Conservation (phyloP, 1,139 yeast genomes). For the Lodderomyces elongisporus region DNA sequence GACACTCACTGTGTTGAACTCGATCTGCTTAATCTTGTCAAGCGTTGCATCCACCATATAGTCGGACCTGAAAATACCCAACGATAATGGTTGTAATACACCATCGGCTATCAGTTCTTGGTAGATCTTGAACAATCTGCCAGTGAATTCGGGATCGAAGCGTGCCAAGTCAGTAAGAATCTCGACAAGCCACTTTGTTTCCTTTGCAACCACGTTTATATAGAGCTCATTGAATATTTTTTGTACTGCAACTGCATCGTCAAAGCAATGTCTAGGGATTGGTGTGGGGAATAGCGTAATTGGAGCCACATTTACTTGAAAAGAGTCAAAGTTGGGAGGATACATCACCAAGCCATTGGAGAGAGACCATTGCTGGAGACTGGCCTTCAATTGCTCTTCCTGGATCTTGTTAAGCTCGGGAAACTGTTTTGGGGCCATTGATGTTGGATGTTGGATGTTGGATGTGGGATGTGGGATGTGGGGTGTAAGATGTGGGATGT, state of each 20-base stretch:
- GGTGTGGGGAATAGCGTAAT: conserved; percentile 90
- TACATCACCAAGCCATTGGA: conserved; percentile 77
- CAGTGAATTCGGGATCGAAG: conserved; percentile 76
- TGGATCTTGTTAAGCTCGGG: conserved; percentile 29
- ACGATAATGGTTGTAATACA: conserved; percentile 56
- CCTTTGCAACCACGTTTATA: conserved; percentile 52
- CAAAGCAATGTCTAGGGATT: conserved; percentile 63
- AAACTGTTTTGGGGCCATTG: conserved; percentile 21
- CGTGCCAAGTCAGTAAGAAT: conserved; percentile 52
- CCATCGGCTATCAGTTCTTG: conserved; percentile 34
- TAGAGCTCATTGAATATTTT: conserved; percentile 67
- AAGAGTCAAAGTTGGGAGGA: conserved; percentile 49
- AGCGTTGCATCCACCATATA: conserved; percentile 62
- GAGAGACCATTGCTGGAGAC: conserved; percentile 69
- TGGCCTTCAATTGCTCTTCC: conserved; percentile 29
- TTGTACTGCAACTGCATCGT: conserved; percentile 67
- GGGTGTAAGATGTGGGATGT: too few relatives aligned
- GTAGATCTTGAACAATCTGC: conserved; percentile 63
- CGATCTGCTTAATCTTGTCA: conserved; percentile 75
- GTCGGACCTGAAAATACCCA: conserved; percentile 88
- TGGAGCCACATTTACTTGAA: conserved; percentile 68
- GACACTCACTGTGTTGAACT: conserved; percentile 91
- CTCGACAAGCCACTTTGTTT: conserved; percentile 54
- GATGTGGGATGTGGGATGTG: too few relatives aligned
- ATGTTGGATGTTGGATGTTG: too few relatives aligned